Conservation (phyloP, 345 rosid species). For the Ailanthus altissimus region DNA sequence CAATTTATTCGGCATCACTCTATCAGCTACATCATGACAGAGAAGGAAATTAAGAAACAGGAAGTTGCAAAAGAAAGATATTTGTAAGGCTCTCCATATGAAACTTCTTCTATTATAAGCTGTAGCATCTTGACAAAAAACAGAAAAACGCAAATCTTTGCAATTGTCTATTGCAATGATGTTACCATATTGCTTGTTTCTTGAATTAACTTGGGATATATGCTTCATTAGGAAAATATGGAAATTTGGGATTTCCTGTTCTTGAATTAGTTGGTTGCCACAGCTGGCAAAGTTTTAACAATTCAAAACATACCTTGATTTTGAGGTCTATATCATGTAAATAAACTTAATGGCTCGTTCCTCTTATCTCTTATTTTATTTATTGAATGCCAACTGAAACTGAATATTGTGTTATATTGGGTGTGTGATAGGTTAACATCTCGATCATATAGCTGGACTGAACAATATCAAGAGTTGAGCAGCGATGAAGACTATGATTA, state of each 20-base stretch:
- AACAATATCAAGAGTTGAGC: conserved; percentile 18
- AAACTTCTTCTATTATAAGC: conserved; percentile 8
- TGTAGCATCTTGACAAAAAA: not conserved
- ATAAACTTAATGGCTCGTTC: not conserved
- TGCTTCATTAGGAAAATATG: not conserved
- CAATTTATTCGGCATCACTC: conserved; percentile 69
- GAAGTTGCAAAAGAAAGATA: conserved; percentile 30
- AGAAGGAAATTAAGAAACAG: conserved; percentile 40
- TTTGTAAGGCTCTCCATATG: conserved; percentile 42
- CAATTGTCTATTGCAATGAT: not conserved
- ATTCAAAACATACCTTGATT: not conserved
- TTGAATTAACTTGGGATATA: not conserved
- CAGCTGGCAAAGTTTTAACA: not conserved
- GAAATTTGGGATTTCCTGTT: too few relatives aligned
- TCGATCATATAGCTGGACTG: conserved; percentile 19
- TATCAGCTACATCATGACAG: conserved; percentile 31
- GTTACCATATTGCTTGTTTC: not conserved
- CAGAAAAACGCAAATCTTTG: not conserved
- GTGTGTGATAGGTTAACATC: conserved; percentile 33
- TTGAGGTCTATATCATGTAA: not conserved
- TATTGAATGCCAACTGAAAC: not conserved
- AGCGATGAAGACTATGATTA: conserved; percentile 21
- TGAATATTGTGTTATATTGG: not conserved
- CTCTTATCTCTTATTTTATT: not conserved
- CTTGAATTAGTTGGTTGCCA: too few relatives aligned